A percentile compares a stretch with the other conserved stretches of the same genome.
Evolutionary conservation across 805 yeast genomes (phyloP).

Genomic region (Crinitomyces ghanaensis): DNA sequence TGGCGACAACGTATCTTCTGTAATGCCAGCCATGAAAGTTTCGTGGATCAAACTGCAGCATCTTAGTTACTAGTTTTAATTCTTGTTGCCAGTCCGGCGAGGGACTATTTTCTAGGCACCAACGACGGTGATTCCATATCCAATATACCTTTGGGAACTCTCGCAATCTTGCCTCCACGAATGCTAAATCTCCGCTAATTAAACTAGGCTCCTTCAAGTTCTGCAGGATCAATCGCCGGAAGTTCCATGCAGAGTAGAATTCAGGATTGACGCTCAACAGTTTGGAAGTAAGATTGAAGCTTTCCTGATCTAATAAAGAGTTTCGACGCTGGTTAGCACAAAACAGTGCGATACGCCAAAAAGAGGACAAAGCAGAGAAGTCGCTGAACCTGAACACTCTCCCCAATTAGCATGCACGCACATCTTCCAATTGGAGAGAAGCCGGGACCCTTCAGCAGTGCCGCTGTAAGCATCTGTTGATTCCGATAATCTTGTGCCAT

Average conservation of each 20-base stretch:
- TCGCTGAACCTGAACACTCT: no score
- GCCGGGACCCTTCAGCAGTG: no score
- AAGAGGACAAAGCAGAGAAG: no score
- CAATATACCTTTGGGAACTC: conserved; percentile 83
- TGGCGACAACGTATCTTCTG: conserved; percentile 54
- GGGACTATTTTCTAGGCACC: conserved; percentile 55
- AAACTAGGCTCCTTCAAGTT: conserved; percentile 20
- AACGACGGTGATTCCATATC: conserved; percentile 89
- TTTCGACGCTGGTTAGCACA: no score
- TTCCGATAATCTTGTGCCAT: conserved; percentile 1
- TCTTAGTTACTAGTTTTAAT: conserved; percentile 51
- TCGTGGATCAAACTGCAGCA: conserved; percentile 63
- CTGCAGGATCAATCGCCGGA: conserved; percentile 57
- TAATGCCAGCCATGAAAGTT: conserved; percentile 97
- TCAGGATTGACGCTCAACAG: conserved; percentile 69
- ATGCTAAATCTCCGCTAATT: conserved; percentile 47
- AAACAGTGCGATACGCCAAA: no score
- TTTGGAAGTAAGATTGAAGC: conserved; percentile 43
- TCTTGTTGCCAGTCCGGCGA: conserved; percentile 60
- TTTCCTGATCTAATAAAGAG: conserved; percentile 26
- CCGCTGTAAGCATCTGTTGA: conserved; percentile 4
- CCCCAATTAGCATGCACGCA: no score
- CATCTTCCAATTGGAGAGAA: no score
- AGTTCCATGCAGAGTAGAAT: conserved; percentile 83
- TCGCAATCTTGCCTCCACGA: conserved; percentile 47